Evolutionary conservation across 495 filamentous ascomycete genomes (phyloP).

Genomic region (Talaromyces liani): DNA sequence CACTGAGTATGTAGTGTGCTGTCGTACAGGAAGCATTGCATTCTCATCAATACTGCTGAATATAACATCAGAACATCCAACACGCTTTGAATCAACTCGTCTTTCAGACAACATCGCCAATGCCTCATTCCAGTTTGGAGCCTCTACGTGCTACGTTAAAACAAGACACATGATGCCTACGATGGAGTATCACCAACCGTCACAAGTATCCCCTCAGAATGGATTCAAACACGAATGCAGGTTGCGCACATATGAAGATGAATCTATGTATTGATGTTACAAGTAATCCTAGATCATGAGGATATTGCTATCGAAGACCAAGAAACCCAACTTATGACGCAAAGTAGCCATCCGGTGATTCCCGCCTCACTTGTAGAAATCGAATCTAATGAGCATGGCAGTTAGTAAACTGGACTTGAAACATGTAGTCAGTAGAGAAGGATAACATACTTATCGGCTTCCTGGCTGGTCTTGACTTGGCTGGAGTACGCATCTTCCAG

Average conservation of each 20-base stretch:
- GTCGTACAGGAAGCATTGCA: background rate
- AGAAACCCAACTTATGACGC: background rate
- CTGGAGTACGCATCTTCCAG: constrained; percentile 92
- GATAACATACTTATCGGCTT: constrained; percentile 50
- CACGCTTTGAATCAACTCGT: too few species aligned
- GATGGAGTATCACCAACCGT: background rate
- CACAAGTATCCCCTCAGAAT: background rate
- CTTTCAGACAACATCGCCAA: too few species aligned
- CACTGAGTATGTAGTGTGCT: background rate
- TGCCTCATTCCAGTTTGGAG: too few species aligned
- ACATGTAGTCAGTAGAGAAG: background rate
- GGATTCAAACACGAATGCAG: background rate
- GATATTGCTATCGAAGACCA: constrained; percentile 13
- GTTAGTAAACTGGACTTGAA: constrained; percentile 8
- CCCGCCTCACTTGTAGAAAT: constrained; percentile 47
- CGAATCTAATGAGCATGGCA: constrained; percentile 31
- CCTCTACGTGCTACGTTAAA: background rate
- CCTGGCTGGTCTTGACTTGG: constrained; percentile 84
- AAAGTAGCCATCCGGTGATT: background rate
- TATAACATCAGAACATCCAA: background rate
- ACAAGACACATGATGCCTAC: background rate
- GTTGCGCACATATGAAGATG: background rate
- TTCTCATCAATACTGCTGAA: background rate
- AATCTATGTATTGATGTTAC: constrained; percentile 29
- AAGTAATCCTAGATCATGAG: constrained; percentile 22